These are phyloP conservation scores for Atkinsonella texensis DNA, from an alignment of 2,329 filamentous ascomycete species.

Conservation along the genomic window DNA sequence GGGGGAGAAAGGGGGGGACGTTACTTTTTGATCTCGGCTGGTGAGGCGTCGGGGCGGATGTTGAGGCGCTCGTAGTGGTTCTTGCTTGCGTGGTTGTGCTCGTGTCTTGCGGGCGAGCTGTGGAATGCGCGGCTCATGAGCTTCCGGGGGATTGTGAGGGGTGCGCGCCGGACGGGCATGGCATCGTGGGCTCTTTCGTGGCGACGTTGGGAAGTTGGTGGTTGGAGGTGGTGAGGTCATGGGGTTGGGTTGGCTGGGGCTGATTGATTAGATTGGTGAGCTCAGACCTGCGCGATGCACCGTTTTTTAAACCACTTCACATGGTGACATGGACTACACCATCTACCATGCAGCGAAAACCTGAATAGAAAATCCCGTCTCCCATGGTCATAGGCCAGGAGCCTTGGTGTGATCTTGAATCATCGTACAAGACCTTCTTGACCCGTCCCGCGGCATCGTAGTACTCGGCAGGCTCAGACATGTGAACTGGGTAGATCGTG, in stretches of 20 bases:
- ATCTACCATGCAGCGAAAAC: no score
- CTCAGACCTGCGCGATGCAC: no score
- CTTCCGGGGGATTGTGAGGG: not conserved
- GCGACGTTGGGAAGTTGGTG: constrained; percentile 16
- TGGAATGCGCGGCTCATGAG: constrained; percentile 13
- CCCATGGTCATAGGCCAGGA: constrained; percentile 61
- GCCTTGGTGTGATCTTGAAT: constrained; percentile 55
- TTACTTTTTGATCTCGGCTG: constrained; percentile 74
- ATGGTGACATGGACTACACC: no score
- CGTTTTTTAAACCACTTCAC: no score
- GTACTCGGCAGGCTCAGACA: constrained; percentile 63
- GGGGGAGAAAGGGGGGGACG: not conserved
- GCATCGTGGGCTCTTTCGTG: constrained; percentile 52
- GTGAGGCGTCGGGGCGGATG: constrained; percentile 56
- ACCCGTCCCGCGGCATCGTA: constrained; percentile 67
- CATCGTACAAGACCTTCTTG: constrained; percentile 52
- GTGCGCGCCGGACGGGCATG: constrained; percentile 21
- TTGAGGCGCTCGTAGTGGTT: constrained; percentile 78
- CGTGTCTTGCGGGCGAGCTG: constrained; percentile 13
- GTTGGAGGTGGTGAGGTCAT: not conserved
- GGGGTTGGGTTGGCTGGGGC: not conserved
- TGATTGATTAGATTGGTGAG: no score
- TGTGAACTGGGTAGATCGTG: constrained; percentile 61
- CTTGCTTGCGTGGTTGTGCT: constrained; percentile 10
- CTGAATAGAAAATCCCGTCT: no score